A percentile compares a stretch with the other conserved stretches of the same genome.
These are phyloP conservation scores for Pseudonitzschia multiseries DNA, from an alignment of 108 stramenopile genomes.

Conservation along the genomic window DNA sequence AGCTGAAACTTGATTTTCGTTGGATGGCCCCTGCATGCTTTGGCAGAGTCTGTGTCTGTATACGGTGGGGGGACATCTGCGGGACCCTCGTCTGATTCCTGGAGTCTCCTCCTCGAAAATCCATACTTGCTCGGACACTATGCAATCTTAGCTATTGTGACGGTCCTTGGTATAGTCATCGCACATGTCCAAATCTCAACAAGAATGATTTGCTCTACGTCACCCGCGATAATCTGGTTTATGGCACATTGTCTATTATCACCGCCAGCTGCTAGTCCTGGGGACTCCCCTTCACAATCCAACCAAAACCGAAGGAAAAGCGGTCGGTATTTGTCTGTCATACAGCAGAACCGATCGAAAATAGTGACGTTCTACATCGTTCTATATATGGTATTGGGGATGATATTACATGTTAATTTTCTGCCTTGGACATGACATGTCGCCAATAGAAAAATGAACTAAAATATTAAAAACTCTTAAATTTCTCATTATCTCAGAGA, in stretches of 20 bases:
- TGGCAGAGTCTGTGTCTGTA: constrained; percentile 24
- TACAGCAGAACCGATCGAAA: not conserved
- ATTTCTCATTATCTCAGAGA: not conserved
- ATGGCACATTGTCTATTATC: constrained; percentile 26
- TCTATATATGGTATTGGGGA: constrained; percentile 63
- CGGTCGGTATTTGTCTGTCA: not conserved
- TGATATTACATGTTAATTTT: constrained; percentile 78
- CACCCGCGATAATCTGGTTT: constrained; percentile 81
- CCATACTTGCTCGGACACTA: constrained; percentile 58
- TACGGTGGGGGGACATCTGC: not conserved
- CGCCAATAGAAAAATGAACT: not conserved
- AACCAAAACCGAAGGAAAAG: not conserved
- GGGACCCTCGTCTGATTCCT: not conserved
- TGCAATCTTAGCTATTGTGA: constrained; percentile 64
- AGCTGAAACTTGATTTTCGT: constrained; percentile 7
- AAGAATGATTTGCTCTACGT: constrained; percentile 77
- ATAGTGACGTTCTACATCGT: constrained; percentile 50
- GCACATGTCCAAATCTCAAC: constrained; percentile 89
- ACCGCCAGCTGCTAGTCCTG: not conserved
- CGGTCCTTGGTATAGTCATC: constrained; percentile 56
- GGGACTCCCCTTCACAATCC: not conserved
- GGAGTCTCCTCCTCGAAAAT: constrained; percentile 21
- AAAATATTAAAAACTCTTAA: not conserved
- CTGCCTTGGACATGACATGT: constrained; percentile 55
- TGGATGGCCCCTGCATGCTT: constrained; percentile 34